Percentiles rank a stretch among this genome's conserved stretches.
These are phyloP conservation scores for Setaria italica DNA, from an alignment of 202 grass and related monocot genomes.

Conservation along the genomic window DNA sequence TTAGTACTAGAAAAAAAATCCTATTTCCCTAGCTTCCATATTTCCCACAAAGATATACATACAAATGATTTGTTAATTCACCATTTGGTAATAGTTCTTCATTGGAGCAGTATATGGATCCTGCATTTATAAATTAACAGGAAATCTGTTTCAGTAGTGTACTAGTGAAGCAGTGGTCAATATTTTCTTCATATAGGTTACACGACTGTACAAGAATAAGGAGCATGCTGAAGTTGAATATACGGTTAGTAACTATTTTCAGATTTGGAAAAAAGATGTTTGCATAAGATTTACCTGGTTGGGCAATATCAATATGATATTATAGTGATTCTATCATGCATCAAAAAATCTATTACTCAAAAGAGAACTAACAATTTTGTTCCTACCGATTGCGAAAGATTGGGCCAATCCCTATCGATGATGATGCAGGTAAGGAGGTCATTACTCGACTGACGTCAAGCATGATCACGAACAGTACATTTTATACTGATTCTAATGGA, in stretches of 20 bases:
- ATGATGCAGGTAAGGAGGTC: constrained; percentile 76
- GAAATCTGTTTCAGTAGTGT: neutral
- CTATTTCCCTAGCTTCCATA: neutral
- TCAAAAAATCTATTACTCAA: neutral
- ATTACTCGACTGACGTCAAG: constrained; percentile 73
- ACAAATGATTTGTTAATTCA: constrained; percentile 6
- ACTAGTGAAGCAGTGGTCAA: neutral
- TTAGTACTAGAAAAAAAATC: neutral
- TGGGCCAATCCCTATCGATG: constrained; percentile 79
- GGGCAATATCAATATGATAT: neutral
- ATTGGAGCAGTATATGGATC: neutral
- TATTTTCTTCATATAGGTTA: constrained; percentile 63
- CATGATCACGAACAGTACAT: constrained; percentile 73
- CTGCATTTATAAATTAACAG: neutral
- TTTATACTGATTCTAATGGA: constrained; percentile 91
- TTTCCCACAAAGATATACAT: constrained; percentile 2
- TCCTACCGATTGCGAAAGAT: constrained; percentile 51
- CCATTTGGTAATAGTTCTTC: neutral
- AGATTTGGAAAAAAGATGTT: constrained; percentile 1
- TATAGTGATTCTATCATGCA: neutral
- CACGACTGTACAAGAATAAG: constrained; percentile 80
- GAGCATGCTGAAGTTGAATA: constrained; percentile 96
- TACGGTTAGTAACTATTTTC: constrained; percentile 57
- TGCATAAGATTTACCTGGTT: neutral
- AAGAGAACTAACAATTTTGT: neutral